These are phyloP conservation scores for Punica granatum DNA, from an alignment of 345 rosid species.

Conservation along the genomic window DNA sequence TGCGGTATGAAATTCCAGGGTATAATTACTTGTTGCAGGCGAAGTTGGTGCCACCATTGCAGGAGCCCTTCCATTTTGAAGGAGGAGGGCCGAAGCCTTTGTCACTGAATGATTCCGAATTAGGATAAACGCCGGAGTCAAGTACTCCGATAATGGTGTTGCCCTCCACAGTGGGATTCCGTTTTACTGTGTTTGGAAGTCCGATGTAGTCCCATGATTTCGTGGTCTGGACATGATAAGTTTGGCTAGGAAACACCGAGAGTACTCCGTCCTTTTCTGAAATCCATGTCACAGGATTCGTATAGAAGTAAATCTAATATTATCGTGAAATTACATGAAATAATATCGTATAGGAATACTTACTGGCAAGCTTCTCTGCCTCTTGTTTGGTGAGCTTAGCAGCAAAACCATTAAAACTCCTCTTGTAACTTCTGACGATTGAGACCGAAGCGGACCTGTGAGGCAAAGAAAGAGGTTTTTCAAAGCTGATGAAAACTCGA, in stretches of 20 bases:
- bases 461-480: not conserved
- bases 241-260: slow-evolving; percentile 38
- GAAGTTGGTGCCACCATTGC: slow-evolving; percentile 12
- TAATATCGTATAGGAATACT: slow-evolving; percentile 7
- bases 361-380: slow-evolving; percentile 31
- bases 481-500: not conserved
- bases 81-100: slow-evolving; percentile 14
- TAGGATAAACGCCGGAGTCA: slow-evolving; percentile 17
- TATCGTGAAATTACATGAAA: not conserved
- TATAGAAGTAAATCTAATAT: not conserved
- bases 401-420: slow-evolving; percentile 59
- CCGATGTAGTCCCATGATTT: slow-evolving; percentile 59
- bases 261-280: slow-evolving; percentile 23
- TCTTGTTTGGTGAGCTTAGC: slow-evolving; percentile 38
- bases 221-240: slow-evolving; percentile 32
- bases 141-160: slow-evolving; percentile 21
- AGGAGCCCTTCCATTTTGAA: slow-evolving; percentile 13
- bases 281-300: not conserved
- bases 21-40: slow-evolving; percentile 24
- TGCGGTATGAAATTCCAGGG: not conserved
- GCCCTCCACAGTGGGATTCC: slow-evolving; percentile 1
- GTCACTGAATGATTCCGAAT: slow-evolving; percentile 8
- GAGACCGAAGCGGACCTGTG: slow-evolving; percentile 25
- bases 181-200: slow-evolving; percentile 7
- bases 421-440: slow-evolving; percentile 41